These are phyloP conservation scores for Geotrichum klebahnii DNA, from an alignment of 1,139 yeast genomes.

Conservation along the genomic window DNA sequence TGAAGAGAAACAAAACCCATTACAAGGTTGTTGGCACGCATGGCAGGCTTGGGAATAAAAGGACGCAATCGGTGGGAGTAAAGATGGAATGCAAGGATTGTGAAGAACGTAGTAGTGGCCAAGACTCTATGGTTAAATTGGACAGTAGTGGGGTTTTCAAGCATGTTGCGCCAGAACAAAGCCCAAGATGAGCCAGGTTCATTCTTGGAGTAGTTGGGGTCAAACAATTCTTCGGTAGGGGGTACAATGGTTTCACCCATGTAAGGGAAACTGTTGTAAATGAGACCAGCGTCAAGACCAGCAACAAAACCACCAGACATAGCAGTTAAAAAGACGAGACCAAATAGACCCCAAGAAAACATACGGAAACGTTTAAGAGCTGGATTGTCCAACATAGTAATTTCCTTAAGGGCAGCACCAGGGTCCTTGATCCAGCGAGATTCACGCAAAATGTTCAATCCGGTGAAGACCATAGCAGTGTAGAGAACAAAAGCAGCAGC, in stretches of 20 bases:
- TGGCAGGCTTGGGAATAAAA: slow-evolving; percentile 59
- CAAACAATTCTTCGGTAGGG: slow-evolving; percentile 65
- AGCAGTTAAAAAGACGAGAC: slow-evolving; percentile 77
- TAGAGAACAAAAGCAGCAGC: slow-evolving; percentile 90
- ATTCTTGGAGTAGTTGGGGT: slow-evolving; percentile 56
- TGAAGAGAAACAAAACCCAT: slow-evolving; percentile 83
- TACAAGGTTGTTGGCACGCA: slow-evolving; percentile 56
- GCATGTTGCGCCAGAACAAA: slow-evolving; percentile 82
- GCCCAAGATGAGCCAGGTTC: slow-evolving; percentile 43
- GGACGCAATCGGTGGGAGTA: slow-evolving; percentile 48
- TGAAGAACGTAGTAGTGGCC: slow-evolving; percentile 75
- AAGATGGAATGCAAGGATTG: slow-evolving; percentile 62
- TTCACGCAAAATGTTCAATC: slow-evolving; percentile 75
- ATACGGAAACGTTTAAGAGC: slow-evolving; percentile 55
- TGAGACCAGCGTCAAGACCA: slow-evolving; percentile 94
- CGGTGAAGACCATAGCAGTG: slow-evolving; percentile 86
- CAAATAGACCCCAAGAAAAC: slow-evolving; percentile 54
- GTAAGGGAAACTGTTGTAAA: slow-evolving; percentile 92
- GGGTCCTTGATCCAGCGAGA: slow-evolving; percentile 65
- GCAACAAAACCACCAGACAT: slow-evolving; percentile 98
- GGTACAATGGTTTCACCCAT: slow-evolving; percentile 84
- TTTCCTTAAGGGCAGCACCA: slow-evolving; percentile 46
- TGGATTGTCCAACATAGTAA: slow-evolving; percentile 56
- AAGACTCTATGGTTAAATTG: slow-evolving; percentile 85
- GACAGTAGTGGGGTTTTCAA: slow-evolving; percentile 95